These are phyloP conservation scores for Aphelidium insulamus DNA, from an alignment of 371 early-diverging fungal genomes.

Conservation along the genomic window DNA sequence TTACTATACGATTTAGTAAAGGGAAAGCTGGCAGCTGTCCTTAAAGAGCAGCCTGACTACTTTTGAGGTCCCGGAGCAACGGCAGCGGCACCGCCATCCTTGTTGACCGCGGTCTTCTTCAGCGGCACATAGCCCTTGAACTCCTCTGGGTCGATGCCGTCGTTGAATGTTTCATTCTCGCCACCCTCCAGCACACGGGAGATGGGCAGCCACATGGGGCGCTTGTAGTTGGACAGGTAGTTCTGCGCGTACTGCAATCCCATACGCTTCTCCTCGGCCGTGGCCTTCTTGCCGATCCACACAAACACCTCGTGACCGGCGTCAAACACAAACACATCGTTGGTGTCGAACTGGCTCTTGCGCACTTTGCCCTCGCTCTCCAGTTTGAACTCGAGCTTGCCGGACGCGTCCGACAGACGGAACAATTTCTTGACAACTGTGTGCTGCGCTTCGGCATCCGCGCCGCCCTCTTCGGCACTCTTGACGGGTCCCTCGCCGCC, in stretches of 20 bases:
- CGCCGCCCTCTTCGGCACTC: conserved; percentile 13
- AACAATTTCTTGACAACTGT: conserved; percentile 24
- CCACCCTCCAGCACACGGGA: conserved; percentile 42
- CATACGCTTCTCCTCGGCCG: conserved; percentile 25
- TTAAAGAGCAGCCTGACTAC: too few species aligned
- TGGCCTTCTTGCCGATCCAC: conserved; percentile 35
- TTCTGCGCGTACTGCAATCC: conserved; percentile 36
- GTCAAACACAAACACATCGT: conserved; percentile 39
- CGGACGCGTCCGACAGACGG: conserved; percentile 19
- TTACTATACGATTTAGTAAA: too few species aligned
- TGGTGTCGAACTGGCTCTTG: conserved; percentile 20
- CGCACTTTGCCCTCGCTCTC: conserved; percentile 21
- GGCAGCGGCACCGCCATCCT: too few species aligned
- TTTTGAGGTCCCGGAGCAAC: too few species aligned
- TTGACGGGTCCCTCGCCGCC: conserved; percentile 34
- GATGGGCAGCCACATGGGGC: conserved; percentile 31
- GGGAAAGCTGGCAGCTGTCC: too few species aligned
- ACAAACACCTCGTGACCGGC: conserved; percentile 27
- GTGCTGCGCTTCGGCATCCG: conserved; percentile 11
- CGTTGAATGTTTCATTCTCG: conserved; percentile 29
- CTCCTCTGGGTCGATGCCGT: too few species aligned
- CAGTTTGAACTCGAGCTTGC: too few species aligned
- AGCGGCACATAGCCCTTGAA: too few species aligned
- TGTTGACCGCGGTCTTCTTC: too few species aligned
- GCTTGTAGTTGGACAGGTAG: conserved; percentile 21